These are phyloP conservation scores for Haberlea rhodopensis DNA, from an alignment of 257 asterid genomes.

Conservation along the genomic window DNA sequence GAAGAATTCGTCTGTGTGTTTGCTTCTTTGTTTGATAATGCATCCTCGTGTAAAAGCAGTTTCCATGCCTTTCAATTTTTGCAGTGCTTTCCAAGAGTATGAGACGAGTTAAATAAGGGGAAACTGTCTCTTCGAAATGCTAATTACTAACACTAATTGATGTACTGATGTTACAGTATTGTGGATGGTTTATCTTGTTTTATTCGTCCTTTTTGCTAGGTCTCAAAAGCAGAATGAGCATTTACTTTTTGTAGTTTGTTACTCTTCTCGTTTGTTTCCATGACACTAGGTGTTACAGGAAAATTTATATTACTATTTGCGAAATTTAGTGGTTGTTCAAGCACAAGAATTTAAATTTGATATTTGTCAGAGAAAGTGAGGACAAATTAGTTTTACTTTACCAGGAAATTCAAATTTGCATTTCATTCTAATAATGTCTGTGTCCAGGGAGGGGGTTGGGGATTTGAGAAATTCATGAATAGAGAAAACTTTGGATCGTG, in stretches of 20 bases:
- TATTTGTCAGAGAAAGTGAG: neutral
- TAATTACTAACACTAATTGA: neutral
- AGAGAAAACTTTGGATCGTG: no score
- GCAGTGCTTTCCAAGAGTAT: neutral
- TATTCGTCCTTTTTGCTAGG: neutral
- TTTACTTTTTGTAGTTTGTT: neutral
- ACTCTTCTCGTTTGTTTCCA: neutral
- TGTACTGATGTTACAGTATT: neutral
- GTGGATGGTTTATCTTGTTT: neutral
- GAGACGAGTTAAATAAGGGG: neutral
- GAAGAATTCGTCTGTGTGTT: neutral
- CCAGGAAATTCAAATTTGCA: neutral
- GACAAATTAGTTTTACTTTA: conserved; percentile 2
- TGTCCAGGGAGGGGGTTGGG: neutral
- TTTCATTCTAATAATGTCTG: neutral
- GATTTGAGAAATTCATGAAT: neutral
- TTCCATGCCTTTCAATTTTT: neutral
- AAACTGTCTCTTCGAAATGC: neutral
- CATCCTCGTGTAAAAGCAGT: no score
- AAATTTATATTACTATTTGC: neutral
- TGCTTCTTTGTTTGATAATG: no score
- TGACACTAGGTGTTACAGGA: neutral
- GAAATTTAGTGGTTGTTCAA: conserved; percentile 11
- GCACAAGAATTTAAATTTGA: neutral
- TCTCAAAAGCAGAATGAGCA: conserved; percentile 2